Conservation (phyloP, 2,329 filamentous ascomycete genomes). For the Aschersonia sp. region DNA sequence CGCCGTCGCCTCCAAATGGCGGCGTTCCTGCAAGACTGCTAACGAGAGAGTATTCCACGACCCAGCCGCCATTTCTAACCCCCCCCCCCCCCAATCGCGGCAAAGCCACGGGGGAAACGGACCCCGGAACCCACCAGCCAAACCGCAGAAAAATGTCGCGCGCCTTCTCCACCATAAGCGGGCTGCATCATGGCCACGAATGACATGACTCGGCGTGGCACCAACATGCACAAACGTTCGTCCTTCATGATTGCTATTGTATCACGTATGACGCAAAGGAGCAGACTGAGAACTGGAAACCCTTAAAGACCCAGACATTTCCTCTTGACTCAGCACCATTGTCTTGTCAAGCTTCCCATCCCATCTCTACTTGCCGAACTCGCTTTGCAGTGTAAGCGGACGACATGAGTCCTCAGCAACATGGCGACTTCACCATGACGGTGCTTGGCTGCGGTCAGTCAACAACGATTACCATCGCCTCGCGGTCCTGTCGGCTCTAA, state of each 20-base stretch:
- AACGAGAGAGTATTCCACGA: too few species aligned
- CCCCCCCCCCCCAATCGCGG: too few species aligned
- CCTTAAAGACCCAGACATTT: too few species aligned
- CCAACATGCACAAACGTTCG: too few species aligned
- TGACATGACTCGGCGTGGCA: background rate
- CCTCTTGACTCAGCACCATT: too few species aligned
- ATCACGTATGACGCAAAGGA: too few species aligned
- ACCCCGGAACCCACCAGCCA: too few species aligned
- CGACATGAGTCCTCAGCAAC: conserved; percentile 13
- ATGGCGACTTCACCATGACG: conserved; percentile 52
- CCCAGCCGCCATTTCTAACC: too few species aligned
- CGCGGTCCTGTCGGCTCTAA: background rate
- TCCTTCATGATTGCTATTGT: too few species aligned
- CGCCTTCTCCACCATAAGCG: background rate
- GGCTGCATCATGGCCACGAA: background rate
- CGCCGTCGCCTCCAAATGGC: too few species aligned
- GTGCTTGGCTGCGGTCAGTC: conserved; percentile 67
- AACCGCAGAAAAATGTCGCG: background rate
- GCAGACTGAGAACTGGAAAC: too few species aligned
- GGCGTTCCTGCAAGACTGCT: too few species aligned
- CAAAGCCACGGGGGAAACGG: background rate
- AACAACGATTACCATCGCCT: conserved; percentile 2
- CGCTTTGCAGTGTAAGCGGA: background rate
- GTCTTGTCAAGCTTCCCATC: background rate
- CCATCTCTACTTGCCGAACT: background rate